Base-by-base conservation (phyloP, 306 rosid genomes). In the Lithocarpus polystachyus region DNA sequence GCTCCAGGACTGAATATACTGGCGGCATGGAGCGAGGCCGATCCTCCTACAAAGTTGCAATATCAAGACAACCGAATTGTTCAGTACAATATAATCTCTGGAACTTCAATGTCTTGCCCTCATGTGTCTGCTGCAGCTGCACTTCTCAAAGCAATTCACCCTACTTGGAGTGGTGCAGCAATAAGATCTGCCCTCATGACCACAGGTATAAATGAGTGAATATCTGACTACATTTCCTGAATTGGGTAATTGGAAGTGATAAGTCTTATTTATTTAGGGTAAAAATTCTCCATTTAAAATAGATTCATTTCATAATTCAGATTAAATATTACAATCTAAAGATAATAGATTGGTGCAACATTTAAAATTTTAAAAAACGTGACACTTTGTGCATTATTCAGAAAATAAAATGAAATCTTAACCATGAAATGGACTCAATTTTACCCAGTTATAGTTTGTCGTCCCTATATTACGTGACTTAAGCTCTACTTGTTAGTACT, bases 71-170 rank as follows among this genome's bases (percentile, higher is more conserved):
- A 83, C 31, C 82, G 98, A 77, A 85, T 93, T 15, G 96, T 76
- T 29, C 56, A 83, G 81, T 95, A 89, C 80, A 95, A 89, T 72
- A 83, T 95, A 29, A 73, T 80, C 40, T 93, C 99, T 17, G 99
- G 99, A 54, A 95, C 99, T 51, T 95, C 99, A 33, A 95, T 95
- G 99, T 86, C 99, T 35, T 91, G 98, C 76, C 98, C 99, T 84
- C 99, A 95, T 71, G 87, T 95, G 65, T 62, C 96, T 53, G 99
- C 92, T 22, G 87, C 92, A 2, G 90, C 92, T 0, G 88, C 89
- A 56, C 98, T 95, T 80, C 89, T 95, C 75, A 90, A 89, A 77
- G 94, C 98, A 71, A 86, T 88, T 18, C 90, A 93, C 82, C 99
- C 99, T 1, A 77, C 88, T 56, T 95, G 99, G 99, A 89, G 87